Base-by-base conservation (phyloP, 495 filamentous ascomycete species). In the Sphaerosporella brunnea region DNA sequence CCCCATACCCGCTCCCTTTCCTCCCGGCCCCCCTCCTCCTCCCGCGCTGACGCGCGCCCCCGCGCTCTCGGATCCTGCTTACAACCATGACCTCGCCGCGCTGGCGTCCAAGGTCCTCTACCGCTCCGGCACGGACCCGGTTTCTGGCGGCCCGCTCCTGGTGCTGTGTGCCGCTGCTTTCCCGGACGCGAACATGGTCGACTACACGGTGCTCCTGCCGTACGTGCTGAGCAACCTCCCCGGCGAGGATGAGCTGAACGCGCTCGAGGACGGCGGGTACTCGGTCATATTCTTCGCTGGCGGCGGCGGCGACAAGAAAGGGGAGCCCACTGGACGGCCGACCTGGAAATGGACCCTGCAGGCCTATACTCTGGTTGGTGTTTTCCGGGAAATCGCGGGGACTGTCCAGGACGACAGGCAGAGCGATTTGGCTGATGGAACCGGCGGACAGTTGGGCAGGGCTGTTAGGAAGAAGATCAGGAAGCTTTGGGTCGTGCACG, bases 301-400 rank as follows among this genome's bases (percentile, higher is more conserved):
- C n/a, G 72, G 72, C 5, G 70, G 66, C 2, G 62, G 28, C 5
- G 50, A 32, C 4, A 47, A 18, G 18, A 59, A 61, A 18, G 56
- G 56, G n/a, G 59, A 54, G 26, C 51, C 51, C 18, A 55, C 48
- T 13, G 46, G 42, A 13, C 61, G 68, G 15, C 72, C 72, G 8
- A 66, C 68, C 2, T 73, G 72, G 70, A 65, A 66, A n/a, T 75
- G 72, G 72, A 73, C 68, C 36, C 49, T 74, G 16, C 71, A 73
- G 47, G 73, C 71, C 11, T 75, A 75, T 56, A 64, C 73, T 53
- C 56, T 73, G 39, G 58, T 61, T 38, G 18, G 42, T 56, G 51
- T 42, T 21, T 20, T 39, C 38, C 21, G 11, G 16, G 23, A 13
- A 19, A 32, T 39, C 18, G 5, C 21, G 13, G 19, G 30, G 13